Evolutionary conservation across 306 rosid genomes (phyloP).

Genomic region (Medicago arabica): DNA sequence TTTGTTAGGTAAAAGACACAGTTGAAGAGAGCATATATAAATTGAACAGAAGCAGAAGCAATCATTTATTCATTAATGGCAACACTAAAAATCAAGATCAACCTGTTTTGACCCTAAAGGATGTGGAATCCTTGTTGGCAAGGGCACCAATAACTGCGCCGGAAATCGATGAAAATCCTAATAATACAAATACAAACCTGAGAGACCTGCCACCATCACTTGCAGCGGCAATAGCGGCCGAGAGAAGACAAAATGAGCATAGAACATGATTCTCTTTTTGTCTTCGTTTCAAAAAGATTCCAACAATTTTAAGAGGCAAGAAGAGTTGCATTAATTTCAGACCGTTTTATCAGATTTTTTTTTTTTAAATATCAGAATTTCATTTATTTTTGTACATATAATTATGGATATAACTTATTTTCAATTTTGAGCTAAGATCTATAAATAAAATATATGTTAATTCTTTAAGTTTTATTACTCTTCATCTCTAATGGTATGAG

Average conservation of each 20-base stretch:
- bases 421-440: not conserved
- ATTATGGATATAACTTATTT: not conserved
- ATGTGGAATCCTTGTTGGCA: constrained; percentile 73
- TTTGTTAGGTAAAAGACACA: constrained; percentile 76
- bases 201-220: constrained; percentile 80
- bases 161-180: constrained; percentile 55
- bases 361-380: not conserved
- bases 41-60: constrained; percentile 75
- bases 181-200: constrained; percentile 48
- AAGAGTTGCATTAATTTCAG: constrained; percentile 39
- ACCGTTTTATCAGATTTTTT: too few relatives aligned
- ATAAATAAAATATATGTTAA: constrained; percentile 16
- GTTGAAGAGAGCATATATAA: constrained; percentile 92
- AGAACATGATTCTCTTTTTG: constrained; percentile 42
- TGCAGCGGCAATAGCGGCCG: constrained; percentile 92
- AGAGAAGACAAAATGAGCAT: constrained; percentile 73
- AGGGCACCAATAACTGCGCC: constrained; percentile 50
- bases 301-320: constrained; percentile 36
- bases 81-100: constrained; percentile 86
- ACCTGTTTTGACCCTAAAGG: constrained; percentile 79
- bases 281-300: constrained; percentile 29
- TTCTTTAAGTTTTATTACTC: too few relatives aligned
- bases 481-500: not conserved
- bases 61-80: constrained; percentile 70
- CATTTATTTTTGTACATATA: constrained; percentile 41